Evolutionary conservation across 306 rosid species (phyloP), one percentile per base, ranked within the genome.

Genomic region (Quercus ilex): DNA sequence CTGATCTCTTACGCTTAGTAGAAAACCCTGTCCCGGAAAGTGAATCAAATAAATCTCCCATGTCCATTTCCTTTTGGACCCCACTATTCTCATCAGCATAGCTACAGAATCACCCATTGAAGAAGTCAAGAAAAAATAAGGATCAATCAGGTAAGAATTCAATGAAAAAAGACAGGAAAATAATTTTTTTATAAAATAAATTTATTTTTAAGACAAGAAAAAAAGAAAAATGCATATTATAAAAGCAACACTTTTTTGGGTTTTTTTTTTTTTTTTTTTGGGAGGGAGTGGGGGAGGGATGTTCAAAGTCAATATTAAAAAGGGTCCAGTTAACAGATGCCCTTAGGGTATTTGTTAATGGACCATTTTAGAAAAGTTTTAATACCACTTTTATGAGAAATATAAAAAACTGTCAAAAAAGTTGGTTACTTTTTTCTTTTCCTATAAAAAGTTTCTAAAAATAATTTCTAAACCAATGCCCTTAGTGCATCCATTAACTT

Each of bases 21-120:
- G 74, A 62, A 85, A 95, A 92, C 4, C 98, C 97, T 38, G 75
- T 84, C n/a, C 89, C 94, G 74, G 92, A 85, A 80, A 92, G 82
- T 31, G 97, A 89, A 77, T 87, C 91, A 63, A 83, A 85, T 71
- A 95, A 86, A 85, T 84, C 79, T 60, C 98, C 99, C 92, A 90
- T 83, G 85, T 83, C 78, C 90, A 89, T 85, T 25, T 92, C 89
- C 82, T 86, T 91, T 60, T 83, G 90, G 55, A 83, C 38, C 76
- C 79, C 87, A 60, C 53, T 81, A 75, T 21, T 84, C 85, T 90
- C 97, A 71, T 83, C 77, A 52, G 31, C 65, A 68, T 86, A 81
- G 41, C 99, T 94, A 93, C 81, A 85, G 73, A 60, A 82, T 31
- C 70, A 78, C 23, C 52, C 82, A 49, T 67, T 30, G 65, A 43